Evolutionary conservation across 225 moss, liverwort and hornwort species (phyloP).

Genomic region (Pleurozium schreberi): DNA sequence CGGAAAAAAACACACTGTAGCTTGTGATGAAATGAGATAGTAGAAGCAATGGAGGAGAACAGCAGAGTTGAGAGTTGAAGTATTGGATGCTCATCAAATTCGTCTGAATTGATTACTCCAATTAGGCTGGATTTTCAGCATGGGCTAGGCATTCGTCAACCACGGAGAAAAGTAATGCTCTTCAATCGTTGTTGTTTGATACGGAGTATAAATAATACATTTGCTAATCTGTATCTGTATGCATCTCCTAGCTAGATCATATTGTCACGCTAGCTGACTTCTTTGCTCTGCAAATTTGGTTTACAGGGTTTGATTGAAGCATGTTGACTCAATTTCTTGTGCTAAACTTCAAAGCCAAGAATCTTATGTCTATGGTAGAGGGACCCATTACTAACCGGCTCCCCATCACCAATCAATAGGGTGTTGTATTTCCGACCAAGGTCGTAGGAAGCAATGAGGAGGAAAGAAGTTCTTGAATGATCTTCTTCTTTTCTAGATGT

Average conservation of each 20-base stretch:
- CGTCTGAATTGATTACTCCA: background rate
- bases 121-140: too few species aligned
- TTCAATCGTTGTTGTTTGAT: background rate
- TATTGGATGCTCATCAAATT: background rate
- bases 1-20: too few species aligned
- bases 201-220: background rate
- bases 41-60: background rate
- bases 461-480: too few species aligned
- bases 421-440: too few species aligned
- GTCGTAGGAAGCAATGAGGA: too few species aligned
- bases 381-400: too few species aligned
- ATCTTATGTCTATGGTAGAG: background rate
- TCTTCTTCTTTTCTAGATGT: too few species aligned
- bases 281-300: background rate
- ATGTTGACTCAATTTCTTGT: background rate
- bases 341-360: background rate
- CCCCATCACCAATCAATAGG: too few species aligned
- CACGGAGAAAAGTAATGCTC: background rate
- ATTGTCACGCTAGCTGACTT: background rate
- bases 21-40: background rate
- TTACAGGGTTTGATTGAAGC: background rate
- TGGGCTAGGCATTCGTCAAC: background rate
- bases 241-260: background rate
- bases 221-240: background rate
- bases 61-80: background rate